phyloP scores from a whole-genome alignment of 768 basidiomycete genomes.

The Pleurotus platypus region DNA sequence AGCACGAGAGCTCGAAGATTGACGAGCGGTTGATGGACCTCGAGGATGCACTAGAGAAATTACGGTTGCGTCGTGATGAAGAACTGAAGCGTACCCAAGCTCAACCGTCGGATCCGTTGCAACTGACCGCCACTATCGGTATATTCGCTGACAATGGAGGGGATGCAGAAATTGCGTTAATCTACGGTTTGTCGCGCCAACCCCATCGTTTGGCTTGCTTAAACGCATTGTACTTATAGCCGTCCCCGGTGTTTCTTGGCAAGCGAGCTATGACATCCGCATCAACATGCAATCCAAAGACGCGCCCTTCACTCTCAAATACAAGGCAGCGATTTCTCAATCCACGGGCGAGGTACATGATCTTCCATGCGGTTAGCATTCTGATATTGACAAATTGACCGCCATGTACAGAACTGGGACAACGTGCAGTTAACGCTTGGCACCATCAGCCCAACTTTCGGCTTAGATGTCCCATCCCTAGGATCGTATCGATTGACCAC shows the following conservation, averaged over 20 bases:
- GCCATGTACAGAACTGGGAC: conserved; percentile 31
- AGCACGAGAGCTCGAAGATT: conserved; percentile 27
- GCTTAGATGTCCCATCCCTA: conserved; percentile 31
- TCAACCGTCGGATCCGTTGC: conserved; percentile 14
- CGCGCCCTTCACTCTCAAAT: conserved; percentile 31
- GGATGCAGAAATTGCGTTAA: conserved; percentile 33
- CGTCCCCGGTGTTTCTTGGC: conserved; percentile 33
- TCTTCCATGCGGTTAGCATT: background rate
- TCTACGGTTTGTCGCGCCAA: conserved; percentile 27
- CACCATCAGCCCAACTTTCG: conserved; percentile 39
- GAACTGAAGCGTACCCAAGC: conserved; percentile 16
- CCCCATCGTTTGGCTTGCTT: background rate
- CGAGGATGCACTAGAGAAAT: conserved; percentile 19
- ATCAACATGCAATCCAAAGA: conserved; percentile 38
- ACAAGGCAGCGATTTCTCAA: conserved; percentile 38
- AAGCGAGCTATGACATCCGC: conserved; percentile 36
- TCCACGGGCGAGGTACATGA: conserved; percentile 36
- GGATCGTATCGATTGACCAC: conserved; percentile 32
- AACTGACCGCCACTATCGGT: conserved; percentile 26
- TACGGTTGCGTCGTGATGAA: conserved; percentile 19
- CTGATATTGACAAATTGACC: background rate
- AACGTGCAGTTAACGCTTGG: conserved; percentile 40
- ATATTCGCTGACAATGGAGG: conserved; percentile 33
- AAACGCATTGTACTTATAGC: conserved; percentile 19
- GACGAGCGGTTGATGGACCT: conserved; percentile 28